Evolutionary conservation across 768 basidiomycete species (phyloP), one percentile per base, ranked within the genome.

Genomic region (Mycena filopes): DNA sequence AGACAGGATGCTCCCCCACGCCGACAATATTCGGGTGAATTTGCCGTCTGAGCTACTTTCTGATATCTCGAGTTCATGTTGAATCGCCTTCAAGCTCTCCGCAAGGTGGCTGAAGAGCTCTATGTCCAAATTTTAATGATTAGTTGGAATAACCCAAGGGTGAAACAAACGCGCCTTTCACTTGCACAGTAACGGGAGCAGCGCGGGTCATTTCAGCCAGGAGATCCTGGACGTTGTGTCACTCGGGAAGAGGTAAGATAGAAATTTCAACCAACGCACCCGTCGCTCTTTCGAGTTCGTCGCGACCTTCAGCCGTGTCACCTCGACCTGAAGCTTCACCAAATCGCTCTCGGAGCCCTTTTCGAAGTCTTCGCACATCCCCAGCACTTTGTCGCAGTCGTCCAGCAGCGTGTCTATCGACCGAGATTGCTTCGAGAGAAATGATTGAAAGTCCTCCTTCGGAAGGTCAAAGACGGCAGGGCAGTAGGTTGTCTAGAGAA

Each of bases 251-350:
- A 2, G 45, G 41, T 15, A 20, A 28, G 42, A 16, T 47, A n/a
- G 16, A 54, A 15, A 50, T 31, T 18, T 4, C 2, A 20, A 20
- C 21, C 25, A 20, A n/a, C n/a, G n/a, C 49, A 63, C 67, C 45
- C 63, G 54, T 25, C 67, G 62, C 33, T 68, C 67, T 18, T 65
- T 59, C 5, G 67, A 59, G 20, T 60, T 60, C n/a, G 67, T 59
- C 20, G 43, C 61, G 4, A 45, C 58, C 40, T 65, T 68, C 33
- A 68, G 29, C 36, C 40, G 21, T 25, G 38, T 53, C 28, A 68
- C 67, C 28, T 68, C 67, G 12, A 25, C 55, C 43, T 65, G 42
- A 13, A 68, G 58, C 55, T 45, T 46, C 38, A 18, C 63, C 43
- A 60, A 36, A 61, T 68, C 63, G 45, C 26, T 10, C 43, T 64